Evolutionary conservation across 176 grass and related monocot species (phyloP).

Genomic region (Chloris gayana): DNA sequence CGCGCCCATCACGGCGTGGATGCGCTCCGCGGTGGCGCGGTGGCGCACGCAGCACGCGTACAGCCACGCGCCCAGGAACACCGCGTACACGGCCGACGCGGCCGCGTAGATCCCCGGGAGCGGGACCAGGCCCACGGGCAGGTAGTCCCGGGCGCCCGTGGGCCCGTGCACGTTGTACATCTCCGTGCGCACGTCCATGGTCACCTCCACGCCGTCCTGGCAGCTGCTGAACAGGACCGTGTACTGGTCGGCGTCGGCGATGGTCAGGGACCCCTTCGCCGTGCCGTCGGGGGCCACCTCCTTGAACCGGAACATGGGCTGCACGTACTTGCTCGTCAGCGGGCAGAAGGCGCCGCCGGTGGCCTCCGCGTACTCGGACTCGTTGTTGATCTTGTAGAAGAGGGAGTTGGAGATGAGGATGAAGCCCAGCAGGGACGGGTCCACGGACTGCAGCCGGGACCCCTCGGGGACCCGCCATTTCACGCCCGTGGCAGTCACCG

Average conservation of each 20-base stretch:
- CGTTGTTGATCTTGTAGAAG: slow-evolving; percentile 59
- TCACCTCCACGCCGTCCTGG: slow-evolving; percentile 57
- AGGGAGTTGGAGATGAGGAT: slow-evolving; percentile 58
- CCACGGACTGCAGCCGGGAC: not conserved
- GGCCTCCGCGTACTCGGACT: slow-evolving; percentile 58
- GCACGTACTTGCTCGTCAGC: slow-evolving; percentile 55
- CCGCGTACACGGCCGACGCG: slow-evolving; percentile 39
- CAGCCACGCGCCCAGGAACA: slow-evolving; percentile 46
- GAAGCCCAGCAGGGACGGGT: slow-evolving; percentile 60
- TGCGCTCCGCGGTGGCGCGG: slow-evolving; percentile 41
- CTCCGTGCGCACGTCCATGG: slow-evolving; percentile 68
- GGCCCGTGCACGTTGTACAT: slow-evolving; percentile 59
- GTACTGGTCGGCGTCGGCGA: slow-evolving; percentile 54
- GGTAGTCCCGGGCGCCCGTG: slow-evolving; percentile 38
- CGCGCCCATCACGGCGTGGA: slow-evolving; percentile 59
- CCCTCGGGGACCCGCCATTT: slow-evolving; percentile 47
- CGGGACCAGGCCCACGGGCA: slow-evolving; percentile 49
- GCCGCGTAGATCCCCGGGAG: slow-evolving; percentile 55
- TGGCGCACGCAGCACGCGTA: slow-evolving; percentile 37
- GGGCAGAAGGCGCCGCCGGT: slow-evolving; percentile 56
- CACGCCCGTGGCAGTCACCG: slow-evolving; percentile 41
- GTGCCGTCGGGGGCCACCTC: slow-evolving; percentile 45
- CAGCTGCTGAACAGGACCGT: slow-evolving; percentile 67
- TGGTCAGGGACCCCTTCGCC: slow-evolving; percentile 22
- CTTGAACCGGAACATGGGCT: slow-evolving; percentile 41